A percentile compares a stretch with the other conserved stretches of the same genome.
Conservation (phyloP, 257 asterid species). For the Dorcoceras hygrometricum region DNA sequence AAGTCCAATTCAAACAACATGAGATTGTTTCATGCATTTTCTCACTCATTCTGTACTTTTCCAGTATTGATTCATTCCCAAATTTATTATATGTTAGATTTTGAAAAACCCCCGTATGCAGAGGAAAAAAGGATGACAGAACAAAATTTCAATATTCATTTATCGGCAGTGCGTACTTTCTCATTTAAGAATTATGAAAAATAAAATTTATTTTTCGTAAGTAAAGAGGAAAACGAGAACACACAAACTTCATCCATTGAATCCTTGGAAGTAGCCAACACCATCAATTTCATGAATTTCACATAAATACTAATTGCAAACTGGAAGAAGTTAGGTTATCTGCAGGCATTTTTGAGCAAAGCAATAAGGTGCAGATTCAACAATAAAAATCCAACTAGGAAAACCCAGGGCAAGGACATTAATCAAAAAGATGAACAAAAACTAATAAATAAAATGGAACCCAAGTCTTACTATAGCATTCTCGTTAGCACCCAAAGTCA, state of each 20-base stretch:
- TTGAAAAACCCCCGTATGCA: neutral
- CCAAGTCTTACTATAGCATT: constrained; percentile 51
- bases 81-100: neutral
- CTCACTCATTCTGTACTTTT: constrained; percentile 1
- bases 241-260: neutral
- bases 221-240: constrained; percentile 1
- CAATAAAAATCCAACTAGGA: neutral
- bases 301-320: neutral
- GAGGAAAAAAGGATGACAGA: too few species aligned
- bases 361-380: neutral
- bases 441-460: constrained; percentile 18
- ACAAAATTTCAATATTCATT: neutral
- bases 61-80: neutral
- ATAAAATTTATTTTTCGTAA: neutral
- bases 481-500: constrained; percentile 70
- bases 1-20: neutral
- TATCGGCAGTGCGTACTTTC: neutral
- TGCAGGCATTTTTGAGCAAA: neutral
- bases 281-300: neutral
- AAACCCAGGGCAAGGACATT: neutral
- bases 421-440: constrained; percentile 6
- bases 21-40: constrained; percentile 2
- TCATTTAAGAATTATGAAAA: constrained; percentile 5
- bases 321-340: neutral
- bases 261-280: neutral